phyloP scores from a whole-genome alignment of 805 yeast genomes.

The Ogataea henricii region DNA sequence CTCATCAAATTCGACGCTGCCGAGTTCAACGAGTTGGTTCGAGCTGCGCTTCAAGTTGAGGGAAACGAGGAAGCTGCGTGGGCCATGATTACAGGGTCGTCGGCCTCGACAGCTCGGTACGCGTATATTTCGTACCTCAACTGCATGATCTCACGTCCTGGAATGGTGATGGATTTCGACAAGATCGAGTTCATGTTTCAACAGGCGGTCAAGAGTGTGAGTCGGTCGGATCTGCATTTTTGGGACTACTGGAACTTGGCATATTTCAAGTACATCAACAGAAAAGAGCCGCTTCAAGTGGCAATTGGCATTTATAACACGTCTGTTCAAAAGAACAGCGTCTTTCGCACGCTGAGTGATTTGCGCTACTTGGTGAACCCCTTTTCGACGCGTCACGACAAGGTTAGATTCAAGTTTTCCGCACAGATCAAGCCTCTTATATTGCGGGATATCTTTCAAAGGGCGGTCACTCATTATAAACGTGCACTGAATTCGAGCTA shows the following conservation, averaged over 20 bases:
- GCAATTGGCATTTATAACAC: slow-evolving; percentile 28
- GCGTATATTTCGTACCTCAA: slow-evolving; percentile 33
- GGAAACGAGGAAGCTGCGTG: slow-evolving; percentile 27
- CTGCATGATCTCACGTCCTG: slow-evolving; percentile 26
- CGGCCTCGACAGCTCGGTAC: slow-evolving; percentile 26
- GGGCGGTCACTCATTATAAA: slow-evolving; percentile 23
- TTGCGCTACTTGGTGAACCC: slow-evolving; percentile 30
- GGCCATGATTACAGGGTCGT: slow-evolving; percentile 27
- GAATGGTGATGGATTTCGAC: slow-evolving; percentile 24
- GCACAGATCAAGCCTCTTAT: slow-evolving; percentile 20
- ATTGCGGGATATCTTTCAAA: slow-evolving; percentile 32
- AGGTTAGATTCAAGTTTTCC: slow-evolving; percentile 25
- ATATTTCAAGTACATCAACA: slow-evolving; percentile 34
- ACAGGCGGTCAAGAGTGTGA: slow-evolving; percentile 13
- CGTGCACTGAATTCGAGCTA: slow-evolving; percentile 11
- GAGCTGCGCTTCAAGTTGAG: slow-evolving; percentile 26
- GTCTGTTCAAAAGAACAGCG: slow-evolving; percentile 5
- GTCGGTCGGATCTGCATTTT: slow-evolving; percentile 23
- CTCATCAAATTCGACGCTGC: slow-evolving; percentile 26
- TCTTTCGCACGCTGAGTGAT: slow-evolving; percentile 20
- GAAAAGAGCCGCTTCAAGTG: slow-evolving; percentile 26
- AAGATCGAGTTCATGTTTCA: slow-evolving; percentile 27
- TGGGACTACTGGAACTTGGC: slow-evolving; percentile 35
- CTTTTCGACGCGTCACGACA: slow-evolving; percentile 26
- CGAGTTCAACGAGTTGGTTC: slow-evolving; percentile 36